Evolutionary conservation across 352 stramenopile species (phyloP).

Genomic region (Pythium phragmitis): DNA sequence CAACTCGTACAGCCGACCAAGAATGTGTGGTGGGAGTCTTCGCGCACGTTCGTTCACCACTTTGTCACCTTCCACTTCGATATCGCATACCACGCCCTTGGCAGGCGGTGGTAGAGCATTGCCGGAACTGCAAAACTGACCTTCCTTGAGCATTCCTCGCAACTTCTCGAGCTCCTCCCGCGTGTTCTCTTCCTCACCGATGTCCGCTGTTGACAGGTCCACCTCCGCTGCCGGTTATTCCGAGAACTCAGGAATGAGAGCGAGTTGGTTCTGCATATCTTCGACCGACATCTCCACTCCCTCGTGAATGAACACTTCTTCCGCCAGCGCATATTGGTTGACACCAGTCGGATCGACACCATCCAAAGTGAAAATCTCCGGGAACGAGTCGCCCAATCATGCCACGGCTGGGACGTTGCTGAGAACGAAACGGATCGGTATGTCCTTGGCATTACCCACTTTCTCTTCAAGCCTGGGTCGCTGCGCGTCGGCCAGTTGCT

Average conservation of each 20-base stretch:
- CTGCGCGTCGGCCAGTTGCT: neutral
- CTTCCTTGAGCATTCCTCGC: neutral
- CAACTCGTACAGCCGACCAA: slow-evolving; percentile 23
- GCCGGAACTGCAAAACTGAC: slow-evolving; percentile 24
- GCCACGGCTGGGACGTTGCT: slow-evolving; percentile 6
- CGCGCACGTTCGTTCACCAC: slow-evolving; percentile 17
- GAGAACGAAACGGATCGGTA: neutral
- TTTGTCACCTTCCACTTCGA: slow-evolving; percentile 23
- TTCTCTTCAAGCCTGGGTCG: neutral
- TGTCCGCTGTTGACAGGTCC: slow-evolving; percentile 26
- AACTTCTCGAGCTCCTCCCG: neutral
- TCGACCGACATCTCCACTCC: slow-evolving; percentile 17
- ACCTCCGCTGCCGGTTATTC: neutral
- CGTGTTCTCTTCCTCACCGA: slow-evolving; percentile 19
- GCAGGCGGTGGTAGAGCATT: slow-evolving; percentile 23
- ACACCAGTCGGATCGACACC: slow-evolving; percentile 5
- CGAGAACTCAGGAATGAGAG: slow-evolving; percentile 24
- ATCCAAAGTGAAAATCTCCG: slow-evolving; percentile 4
- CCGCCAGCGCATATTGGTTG: slow-evolving; percentile 10
- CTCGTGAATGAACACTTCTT: slow-evolving; percentile 20
- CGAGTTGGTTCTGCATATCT: slow-evolving; percentile 20
- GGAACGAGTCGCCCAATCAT: neutral
- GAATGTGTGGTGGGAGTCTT: slow-evolving; percentile 16
- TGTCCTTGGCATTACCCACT: neutral
- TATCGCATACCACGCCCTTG: slow-evolving; percentile 18